A percentile compares a stretch with the other conserved stretches of the same genome.
Evolutionary conservation across 2,329 filamentous ascomycete species (phyloP).

Genomic region (Paecilomyces variotii): DNA sequence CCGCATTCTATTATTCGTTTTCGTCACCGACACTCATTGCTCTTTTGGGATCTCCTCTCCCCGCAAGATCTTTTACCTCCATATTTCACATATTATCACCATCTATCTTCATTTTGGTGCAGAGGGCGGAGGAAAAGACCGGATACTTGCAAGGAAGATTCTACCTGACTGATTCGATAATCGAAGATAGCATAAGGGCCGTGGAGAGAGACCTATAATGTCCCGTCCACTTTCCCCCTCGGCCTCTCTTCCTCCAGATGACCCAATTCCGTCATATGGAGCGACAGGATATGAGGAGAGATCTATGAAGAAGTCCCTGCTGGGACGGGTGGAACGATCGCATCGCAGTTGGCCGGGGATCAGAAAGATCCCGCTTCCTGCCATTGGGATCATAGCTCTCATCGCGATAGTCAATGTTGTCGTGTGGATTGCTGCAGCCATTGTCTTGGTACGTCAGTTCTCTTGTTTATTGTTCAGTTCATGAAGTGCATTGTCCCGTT

Average conservation of each 20-base stretch:
- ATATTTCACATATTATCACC: background rate
- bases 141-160: background rate
- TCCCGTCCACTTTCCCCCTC: background rate
- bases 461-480: background rate
- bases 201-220: background rate
- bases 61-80: background rate
- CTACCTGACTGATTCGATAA: background rate
- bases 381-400: slow-evolving; percentile 49
- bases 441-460: slow-evolving; percentile 43
- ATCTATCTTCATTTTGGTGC: background rate
- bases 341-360: slow-evolving; percentile 49
- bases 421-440: slow-evolving; percentile 51
- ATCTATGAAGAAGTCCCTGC: slow-evolving; percentile 15
- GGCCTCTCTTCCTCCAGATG: background rate
- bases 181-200: background rate
- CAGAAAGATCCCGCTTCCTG: slow-evolving; percentile 48
- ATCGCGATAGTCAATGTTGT: slow-evolving; percentile 48
- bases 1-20: background rate
- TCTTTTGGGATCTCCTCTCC: background rate
- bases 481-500: background rate
- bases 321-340: slow-evolving; percentile 35
- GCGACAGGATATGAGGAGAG: background rate
- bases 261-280: background rate
- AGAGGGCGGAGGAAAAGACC: background rate
- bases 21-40: background rate